A percentile compares a stretch with the other conserved stretches of the same genome.
These are phyloP conservation scores for Xylariomycetidae sp. DNA, from an alignment of 2,329 filamentous ascomycete genomes.

Conservation along the genomic window DNA sequence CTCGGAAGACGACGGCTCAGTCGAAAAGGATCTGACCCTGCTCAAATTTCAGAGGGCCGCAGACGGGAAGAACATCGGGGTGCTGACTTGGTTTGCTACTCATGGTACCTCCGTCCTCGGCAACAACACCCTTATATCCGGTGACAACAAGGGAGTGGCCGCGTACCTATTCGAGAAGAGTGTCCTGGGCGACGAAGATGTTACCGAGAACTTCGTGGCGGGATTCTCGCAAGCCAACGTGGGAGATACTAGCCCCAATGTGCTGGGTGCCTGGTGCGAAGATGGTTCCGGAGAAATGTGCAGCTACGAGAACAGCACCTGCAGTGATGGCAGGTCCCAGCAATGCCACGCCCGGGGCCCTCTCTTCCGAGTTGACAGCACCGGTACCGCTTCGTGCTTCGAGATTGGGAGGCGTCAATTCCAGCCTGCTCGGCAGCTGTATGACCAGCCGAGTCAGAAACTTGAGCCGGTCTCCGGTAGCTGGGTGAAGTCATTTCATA, in stretches of 20 bases:
- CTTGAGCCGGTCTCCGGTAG: constrained; percentile 52
- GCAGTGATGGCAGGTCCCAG: constrained; percentile 61
- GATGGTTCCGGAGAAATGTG: constrained; percentile 70
- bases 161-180: constrained; percentile 77
- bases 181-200: constrained; percentile 45
- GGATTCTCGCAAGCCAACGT: constrained; percentile 91
- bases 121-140: constrained; percentile 85
- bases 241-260: constrained; percentile 85
- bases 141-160: constrained; percentile 96
- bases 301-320: constrained; percentile 77
- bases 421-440: constrained; percentile 33
- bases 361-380: constrained; percentile 59
- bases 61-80: constrained; percentile 70
- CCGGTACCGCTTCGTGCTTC: constrained; percentile 67
- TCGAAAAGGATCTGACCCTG: constrained; percentile 71
- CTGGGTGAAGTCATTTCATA: constrained; percentile 75
- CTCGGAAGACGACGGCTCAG: constrained; percentile 45
- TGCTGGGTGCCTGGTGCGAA: constrained; percentile 83
- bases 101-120: constrained; percentile 87
- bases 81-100: constrained; percentile 86
- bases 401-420: constrained; percentile 73
- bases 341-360: constrained; percentile 71
- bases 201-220: constrained; percentile 68
- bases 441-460: constrained; percentile 44
- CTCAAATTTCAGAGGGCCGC: constrained; percentile 70